phyloP scores from a whole-genome alignment of 345 rosid genomes.

The Gossypium herbaceum region DNA sequence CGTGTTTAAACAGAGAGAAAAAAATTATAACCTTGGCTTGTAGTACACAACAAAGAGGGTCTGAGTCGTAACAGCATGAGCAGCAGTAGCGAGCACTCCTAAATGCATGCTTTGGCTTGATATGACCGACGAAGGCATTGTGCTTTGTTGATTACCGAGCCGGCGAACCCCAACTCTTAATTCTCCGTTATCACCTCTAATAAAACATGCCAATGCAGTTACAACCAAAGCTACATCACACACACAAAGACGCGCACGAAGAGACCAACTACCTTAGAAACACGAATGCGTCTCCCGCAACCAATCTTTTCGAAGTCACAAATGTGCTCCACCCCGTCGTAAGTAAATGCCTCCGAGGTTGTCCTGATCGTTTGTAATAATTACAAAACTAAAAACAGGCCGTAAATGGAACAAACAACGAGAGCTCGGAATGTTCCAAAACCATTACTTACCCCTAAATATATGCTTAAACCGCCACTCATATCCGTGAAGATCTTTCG shows the following conservation, averaged over 20 bases:
- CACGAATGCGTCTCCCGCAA: conserved; percentile 73
- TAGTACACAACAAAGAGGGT: conserved; percentile 66
- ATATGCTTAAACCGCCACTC: conserved; percentile 84
- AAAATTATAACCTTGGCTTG: conserved; percentile 56
- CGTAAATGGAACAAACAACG: background rate
- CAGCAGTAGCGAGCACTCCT: conserved; percentile 79
- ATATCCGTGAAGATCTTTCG: conserved; percentile 68
- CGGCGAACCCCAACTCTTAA: conserved; percentile 66
- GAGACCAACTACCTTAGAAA: conserved; percentile 49
- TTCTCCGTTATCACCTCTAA: conserved; percentile 53
- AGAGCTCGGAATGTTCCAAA: background rate
- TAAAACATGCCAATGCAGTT: conserved; percentile 3
- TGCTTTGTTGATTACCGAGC: conserved; percentile 41
- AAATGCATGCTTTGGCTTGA: conserved; percentile 83
- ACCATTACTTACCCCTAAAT: conserved; percentile 50
- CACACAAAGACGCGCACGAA: background rate
- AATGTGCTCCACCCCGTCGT: conserved; percentile 84
- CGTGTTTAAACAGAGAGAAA: background rate
- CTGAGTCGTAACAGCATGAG: conserved; percentile 56
- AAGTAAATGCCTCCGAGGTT: conserved; percentile 74
- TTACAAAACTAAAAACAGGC: background rate
- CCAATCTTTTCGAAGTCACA: conserved; percentile 64
- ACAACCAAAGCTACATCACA: conserved; percentile 3
- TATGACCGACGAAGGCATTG: conserved; percentile 60
- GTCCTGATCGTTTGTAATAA: conserved; percentile 34